A percentile compares a stretch with the other conserved stretches of the same genome.
These are phyloP conservation scores for Ophiocordyceps camponoti-leonardi DNA, from an alignment of 2,329 filamentous ascomycete species.

Conservation along the genomic window DNA sequence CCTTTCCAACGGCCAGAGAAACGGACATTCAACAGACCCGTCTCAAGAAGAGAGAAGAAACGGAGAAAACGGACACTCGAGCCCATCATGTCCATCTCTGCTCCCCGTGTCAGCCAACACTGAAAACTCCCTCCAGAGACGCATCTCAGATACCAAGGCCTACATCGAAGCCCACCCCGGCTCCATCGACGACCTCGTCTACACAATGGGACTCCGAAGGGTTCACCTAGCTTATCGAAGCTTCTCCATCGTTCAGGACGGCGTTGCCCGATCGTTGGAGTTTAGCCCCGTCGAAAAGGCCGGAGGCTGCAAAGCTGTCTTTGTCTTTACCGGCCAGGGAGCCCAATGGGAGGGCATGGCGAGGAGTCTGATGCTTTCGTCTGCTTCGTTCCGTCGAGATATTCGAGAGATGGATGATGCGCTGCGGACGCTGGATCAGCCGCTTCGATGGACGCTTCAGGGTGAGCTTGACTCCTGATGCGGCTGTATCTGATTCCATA, in stretches of 20 bases:
- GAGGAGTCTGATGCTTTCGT: slow-evolving; percentile 4
- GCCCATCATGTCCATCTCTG: neutral
- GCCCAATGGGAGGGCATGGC: slow-evolving; percentile 11
- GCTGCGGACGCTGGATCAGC: slow-evolving; percentile 1
- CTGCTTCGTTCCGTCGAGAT: slow-evolving; percentile 1
- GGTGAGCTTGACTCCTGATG: neutral
- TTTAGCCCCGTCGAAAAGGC: neutral
- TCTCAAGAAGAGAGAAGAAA: neutral
- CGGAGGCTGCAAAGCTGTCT: slow-evolving; percentile 4
- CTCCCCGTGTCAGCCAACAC: neutral
- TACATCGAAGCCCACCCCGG: neutral
- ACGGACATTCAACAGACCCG: neutral
- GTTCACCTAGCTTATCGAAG: neutral
- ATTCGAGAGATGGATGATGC: slow-evolving; percentile 3
- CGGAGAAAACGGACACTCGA: neutral
- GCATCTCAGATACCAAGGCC: neutral
- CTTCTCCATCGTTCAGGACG: neutral
- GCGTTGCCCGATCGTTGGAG: neutral
- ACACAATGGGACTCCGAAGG: neutral
- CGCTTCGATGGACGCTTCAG: slow-evolving; percentile 3
- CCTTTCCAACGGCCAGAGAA: neutral
- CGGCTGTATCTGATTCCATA: no score
- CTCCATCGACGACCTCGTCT: neutral
- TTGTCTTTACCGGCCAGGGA: slow-evolving; percentile 17
- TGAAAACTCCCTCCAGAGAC: neutral